Evolutionary conservation across 2,329 filamentous ascomycete genomes (phyloP).

Genomic region (Capronia epimyces): DNA sequence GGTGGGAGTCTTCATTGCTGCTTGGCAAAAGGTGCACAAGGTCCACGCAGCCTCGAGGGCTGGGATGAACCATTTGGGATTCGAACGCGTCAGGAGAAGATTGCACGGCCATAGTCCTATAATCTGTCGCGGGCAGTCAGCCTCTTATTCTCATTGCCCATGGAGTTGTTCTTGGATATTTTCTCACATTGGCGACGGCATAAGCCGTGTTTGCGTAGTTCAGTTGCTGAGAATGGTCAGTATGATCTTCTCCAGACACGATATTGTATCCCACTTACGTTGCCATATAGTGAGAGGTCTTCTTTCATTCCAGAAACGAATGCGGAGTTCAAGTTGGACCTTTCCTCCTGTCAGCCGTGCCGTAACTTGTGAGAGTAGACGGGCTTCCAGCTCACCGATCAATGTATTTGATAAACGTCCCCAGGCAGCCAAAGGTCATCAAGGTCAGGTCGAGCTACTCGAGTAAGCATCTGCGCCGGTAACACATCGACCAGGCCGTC

Average conservation of each 20-base stretch:
- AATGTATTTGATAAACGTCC: constrained; percentile 5
- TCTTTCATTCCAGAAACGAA: constrained; percentile 36
- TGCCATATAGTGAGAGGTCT: constrained; percentile 44
- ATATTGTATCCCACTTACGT: constrained; percentile 28
- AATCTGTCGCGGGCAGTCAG: background rate
- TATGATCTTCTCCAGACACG: background rate
- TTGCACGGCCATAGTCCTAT: constrained; percentile 1
- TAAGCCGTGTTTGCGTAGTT: constrained; percentile 33
- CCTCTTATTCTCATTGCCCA: no score
- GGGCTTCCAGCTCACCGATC: background rate
- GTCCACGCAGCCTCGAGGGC: constrained; percentile 1
- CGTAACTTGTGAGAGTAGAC: background rate
- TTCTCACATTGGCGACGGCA: constrained; percentile 2
- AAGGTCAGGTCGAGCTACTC: constrained; percentile 1
- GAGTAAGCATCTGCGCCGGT: background rate
- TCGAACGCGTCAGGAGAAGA: background rate
- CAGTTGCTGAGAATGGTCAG: constrained; percentile 33
- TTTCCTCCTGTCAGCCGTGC: background rate
- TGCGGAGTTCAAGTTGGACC: constrained; percentile 5
- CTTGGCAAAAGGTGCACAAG: constrained; percentile 1
- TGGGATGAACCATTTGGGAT: constrained; percentile 4
- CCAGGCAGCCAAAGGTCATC: constrained; percentile 6
- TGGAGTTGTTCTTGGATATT: background rate
- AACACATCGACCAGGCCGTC: background rate
- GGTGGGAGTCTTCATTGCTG: background rate